These are phyloP conservation scores for Nicotiana otophora DNA, from an alignment of 257 asterid genomes.

Conservation along the genomic window DNA sequence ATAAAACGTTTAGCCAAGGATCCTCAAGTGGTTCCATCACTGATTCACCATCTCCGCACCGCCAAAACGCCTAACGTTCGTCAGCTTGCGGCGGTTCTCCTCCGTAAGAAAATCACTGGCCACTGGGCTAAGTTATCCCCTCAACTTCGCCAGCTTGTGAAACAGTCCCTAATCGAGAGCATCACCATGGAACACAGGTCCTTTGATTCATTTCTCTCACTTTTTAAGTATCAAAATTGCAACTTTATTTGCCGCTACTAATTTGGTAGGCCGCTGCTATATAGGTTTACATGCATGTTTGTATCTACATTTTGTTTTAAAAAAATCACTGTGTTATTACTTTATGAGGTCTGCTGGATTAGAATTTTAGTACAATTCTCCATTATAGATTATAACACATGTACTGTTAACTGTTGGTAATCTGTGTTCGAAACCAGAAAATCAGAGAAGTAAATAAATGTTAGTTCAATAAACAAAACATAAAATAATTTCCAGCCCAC, in stretches of 20 bases:
- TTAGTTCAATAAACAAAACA: too few relatives aligned
- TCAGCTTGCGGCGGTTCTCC: slow-evolving; percentile 94
- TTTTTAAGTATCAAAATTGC: not conserved
- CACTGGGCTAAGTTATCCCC: slow-evolving; percentile 89
- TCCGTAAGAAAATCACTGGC: slow-evolving; percentile 96
- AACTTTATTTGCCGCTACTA: not conserved
- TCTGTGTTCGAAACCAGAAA: too few relatives aligned
- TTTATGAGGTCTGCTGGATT: not conserved
- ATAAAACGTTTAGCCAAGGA: slow-evolving; percentile 91
- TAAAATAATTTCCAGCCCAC: too few relatives aligned
- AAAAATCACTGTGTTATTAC: not conserved
- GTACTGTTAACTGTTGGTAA: not conserved
- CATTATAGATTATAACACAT: not conserved
- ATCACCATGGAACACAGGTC: slow-evolving; percentile 95
- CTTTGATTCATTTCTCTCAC: not conserved
- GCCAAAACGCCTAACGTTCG: slow-evolving; percentile 98
- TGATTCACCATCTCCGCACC: slow-evolving; percentile 87
- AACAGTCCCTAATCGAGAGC: slow-evolving; percentile 89
- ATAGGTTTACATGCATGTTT: not conserved
- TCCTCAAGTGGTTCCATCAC: slow-evolving; percentile 97
- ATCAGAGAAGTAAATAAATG: too few relatives aligned
- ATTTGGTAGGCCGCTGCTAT: not conserved
- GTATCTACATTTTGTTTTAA: not conserved
- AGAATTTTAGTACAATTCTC: not conserved
- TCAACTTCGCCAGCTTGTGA: slow-evolving; percentile 69